Base-by-base conservation (phyloP, 257 asterid genomes). In the Galeopsis tetrahit region DNA sequence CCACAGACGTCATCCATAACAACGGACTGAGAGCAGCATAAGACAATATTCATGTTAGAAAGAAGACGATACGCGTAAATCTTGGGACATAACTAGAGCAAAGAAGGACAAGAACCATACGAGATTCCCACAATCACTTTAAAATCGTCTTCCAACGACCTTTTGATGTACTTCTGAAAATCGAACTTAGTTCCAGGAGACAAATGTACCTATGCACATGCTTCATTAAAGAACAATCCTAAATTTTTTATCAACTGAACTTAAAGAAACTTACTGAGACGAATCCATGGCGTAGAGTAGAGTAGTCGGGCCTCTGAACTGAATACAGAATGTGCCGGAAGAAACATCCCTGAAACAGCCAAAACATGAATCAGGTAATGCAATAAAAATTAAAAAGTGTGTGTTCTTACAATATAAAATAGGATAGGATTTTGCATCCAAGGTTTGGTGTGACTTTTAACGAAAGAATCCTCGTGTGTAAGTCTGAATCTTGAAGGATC, bases 101-200 rank as follows among this genome's bases (percentile, higher is more conserved):
- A 60, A 52, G 70, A 59, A 14, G 39, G 13, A 32, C 17, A 34
- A 65, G 63, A 57, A 34, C 42, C 81, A 5, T 83, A 91, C 99
- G 94, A 85, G 80, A 92, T 92, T 75, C 98, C 98, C 5, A 95
- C 98, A 21, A 95, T 85, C 34, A 90, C 86, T 90, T 94, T 94
- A 81, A 94, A 94, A 82, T 94, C 99, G 42, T 94, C 99, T 85
- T 94, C 97, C 83, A 94, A 69, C 10, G 99, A 90, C 70, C 97
- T 87, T 70, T 88, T 91, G 65, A 95, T 92, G 85, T 95, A 95
- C 82, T 92, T 95, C 51, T 95, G 99, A 75, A 95, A 95, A 79
- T 95, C 88, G 79, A 95, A 95, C 79, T 90, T 90, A 40, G 89
- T 88, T 81, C 98, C 99, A 15, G 99, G 90, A 44, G 98, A 91